phyloP scores from a whole-genome alignment of 345 rosid species.

The Corchorus capsularis region DNA sequence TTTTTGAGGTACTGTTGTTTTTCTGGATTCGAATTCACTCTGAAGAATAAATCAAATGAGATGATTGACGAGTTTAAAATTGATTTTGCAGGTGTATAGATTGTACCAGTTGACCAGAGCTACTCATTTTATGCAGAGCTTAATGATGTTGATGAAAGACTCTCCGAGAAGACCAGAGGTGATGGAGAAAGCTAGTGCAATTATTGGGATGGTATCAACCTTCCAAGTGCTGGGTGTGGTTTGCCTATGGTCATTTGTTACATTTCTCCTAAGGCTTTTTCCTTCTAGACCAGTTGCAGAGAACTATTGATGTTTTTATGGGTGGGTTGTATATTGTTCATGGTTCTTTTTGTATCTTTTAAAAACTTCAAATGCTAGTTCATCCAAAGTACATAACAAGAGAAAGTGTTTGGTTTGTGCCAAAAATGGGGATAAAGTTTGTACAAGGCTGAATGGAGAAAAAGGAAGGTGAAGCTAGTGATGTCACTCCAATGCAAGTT shows the following conservation, averaged over 20 bases:
- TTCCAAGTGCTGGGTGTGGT: slow-evolving; percentile 70
- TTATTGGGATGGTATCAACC: slow-evolving; percentile 62
- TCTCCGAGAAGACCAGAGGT: slow-evolving; percentile 48
- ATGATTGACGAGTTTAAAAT: slow-evolving; percentile 16
- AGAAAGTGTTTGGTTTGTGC: background rate
- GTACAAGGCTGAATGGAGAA: background rate
- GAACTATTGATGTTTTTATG: slow-evolving; percentile 47
- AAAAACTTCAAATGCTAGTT: slow-evolving; percentile 1
- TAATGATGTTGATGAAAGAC: slow-evolving; percentile 68
- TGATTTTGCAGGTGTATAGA: slow-evolving; percentile 67
- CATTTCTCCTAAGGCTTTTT: slow-evolving; percentile 78
- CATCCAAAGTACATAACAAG: background rate
- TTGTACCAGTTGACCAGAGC: slow-evolving; percentile 84
- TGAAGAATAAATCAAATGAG: slow-evolving; percentile 12
- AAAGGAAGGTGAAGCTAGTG: background rate
- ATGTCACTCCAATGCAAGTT: background rate
- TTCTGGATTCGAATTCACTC: background rate
- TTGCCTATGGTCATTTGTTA: slow-evolving; percentile 83
- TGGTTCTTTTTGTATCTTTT: background rate
- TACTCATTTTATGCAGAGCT: slow-evolving; percentile 65
- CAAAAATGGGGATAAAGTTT: background rate
- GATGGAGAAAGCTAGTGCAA: slow-evolving; percentile 55
- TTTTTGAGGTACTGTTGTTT: slow-evolving; percentile 66
- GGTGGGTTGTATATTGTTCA: background rate
- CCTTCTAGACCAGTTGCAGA: slow-evolving; percentile 85